These are phyloP conservation scores for Didymella exigua DNA, from an alignment of 2,329 filamentous ascomycete species.

Conservation along the genomic window DNA sequence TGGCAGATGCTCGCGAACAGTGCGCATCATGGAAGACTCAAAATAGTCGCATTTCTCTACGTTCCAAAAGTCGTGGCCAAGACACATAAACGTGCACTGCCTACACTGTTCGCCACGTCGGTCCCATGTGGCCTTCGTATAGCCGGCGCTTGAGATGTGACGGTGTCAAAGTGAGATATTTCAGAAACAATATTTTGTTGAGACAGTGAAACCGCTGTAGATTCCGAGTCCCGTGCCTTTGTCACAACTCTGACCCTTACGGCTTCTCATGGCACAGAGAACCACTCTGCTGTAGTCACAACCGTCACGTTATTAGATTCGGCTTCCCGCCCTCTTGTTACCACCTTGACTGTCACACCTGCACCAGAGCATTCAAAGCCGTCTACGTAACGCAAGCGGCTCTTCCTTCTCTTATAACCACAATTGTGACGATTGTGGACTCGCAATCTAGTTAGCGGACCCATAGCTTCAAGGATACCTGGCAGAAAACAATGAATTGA, in stretches of 20 bases:
- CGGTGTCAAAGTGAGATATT: constrained; percentile 3
- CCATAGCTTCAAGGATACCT: too few species aligned
- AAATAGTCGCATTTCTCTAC: background rate
- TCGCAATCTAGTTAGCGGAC: too few species aligned
- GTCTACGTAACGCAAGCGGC: too few species aligned
- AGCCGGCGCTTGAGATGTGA: background rate
- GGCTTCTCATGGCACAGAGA: background rate
- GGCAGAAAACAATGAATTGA: too few species aligned
- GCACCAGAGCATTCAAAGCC: too few species aligned
- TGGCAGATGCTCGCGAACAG: background rate
- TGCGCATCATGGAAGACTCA: background rate
- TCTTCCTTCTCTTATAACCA: too few species aligned
- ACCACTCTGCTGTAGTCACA: background rate
- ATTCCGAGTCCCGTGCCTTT: background rate
- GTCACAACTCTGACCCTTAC: background rate
- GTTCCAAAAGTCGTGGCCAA: background rate
- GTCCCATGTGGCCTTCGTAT: background rate
- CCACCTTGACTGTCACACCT: background rate
- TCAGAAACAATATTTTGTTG: too few species aligned
- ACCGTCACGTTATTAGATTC: background rate
- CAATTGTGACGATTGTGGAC: too few species aligned
- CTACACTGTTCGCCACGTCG: background rate
- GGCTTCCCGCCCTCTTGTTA: background rate
- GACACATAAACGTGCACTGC: background rate
- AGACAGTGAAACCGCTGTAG: background rate